Evolutionary conservation across 768 basidiomycete species (phyloP).

Genomic region (Lactarius hatsudake): DNA sequence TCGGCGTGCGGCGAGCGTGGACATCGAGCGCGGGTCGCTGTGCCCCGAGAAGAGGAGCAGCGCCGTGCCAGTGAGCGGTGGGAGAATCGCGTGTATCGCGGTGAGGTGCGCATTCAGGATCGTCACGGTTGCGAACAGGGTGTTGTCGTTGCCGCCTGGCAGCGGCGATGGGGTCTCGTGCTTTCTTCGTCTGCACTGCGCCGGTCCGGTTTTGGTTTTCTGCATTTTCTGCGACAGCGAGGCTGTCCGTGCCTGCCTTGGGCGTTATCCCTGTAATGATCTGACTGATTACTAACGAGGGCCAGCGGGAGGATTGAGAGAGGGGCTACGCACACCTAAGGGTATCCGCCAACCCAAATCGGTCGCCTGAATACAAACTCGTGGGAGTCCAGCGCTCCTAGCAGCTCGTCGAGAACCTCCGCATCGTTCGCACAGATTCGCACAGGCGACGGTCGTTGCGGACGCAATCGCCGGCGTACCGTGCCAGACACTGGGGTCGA

Average conservation of each 20-base stretch:
- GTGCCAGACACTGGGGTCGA: too few relatives aligned
- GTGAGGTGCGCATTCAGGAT: conserved; percentile 60
- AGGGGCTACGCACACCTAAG: not conserved
- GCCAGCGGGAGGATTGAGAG: not conserved
- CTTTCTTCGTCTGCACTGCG: not conserved
- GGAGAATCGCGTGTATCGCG: conserved; percentile 64
- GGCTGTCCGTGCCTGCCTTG: not conserved
- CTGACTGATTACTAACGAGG: not conserved
- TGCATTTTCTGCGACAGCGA: not conserved
- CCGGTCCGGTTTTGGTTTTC: not conserved
- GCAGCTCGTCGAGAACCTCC: not conserved
- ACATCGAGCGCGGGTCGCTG: conserved; percentile 80
- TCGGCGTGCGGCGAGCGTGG: conserved; percentile 41
- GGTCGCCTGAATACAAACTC: conserved; percentile 58
- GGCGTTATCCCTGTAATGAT: not conserved
- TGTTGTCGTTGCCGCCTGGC: not conserved
- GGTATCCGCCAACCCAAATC: not conserved
- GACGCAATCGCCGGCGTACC: not conserved
- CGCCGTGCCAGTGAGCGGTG: conserved; percentile 79
- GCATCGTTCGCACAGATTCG: not conserved
- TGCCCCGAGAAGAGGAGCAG: conserved; percentile 87
- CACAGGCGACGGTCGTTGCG: not conserved
- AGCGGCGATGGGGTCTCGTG: conserved; percentile 26
- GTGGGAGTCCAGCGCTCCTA: conserved; percentile 55
- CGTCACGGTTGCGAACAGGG: conserved; percentile 31